Conservation (phyloP, 139 green algal genomes). For the Penium margaritaceum region DNA sequence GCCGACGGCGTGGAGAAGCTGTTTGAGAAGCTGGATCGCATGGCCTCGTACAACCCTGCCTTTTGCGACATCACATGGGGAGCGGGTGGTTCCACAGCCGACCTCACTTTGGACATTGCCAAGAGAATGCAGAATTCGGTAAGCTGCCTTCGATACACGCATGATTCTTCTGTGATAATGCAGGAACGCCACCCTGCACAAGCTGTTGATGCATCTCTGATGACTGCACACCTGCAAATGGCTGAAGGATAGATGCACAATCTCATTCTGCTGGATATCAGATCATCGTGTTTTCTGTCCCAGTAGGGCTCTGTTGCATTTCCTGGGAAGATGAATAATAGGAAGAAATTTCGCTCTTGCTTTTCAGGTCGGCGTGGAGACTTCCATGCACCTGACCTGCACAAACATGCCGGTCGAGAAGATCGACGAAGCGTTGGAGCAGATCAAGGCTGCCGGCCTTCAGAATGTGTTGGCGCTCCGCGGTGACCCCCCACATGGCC, state of each 20-base stretch:
- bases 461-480: slow-evolving; percentile 90
- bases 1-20: slow-evolving; percentile 90
- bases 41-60: slow-evolving; percentile 68
- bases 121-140: slow-evolving; percentile 88
- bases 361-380: slow-evolving; percentile 81
- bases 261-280: too few species aligned
- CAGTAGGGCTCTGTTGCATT: too few species aligned
- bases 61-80: slow-evolving; percentile 99
- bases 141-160: too few species aligned
- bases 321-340: too few species aligned
- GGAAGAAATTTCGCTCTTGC: too few species aligned
- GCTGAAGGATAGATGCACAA: too few species aligned
- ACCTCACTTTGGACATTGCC: slow-evolving; percentile 91
- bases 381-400: slow-evolving; percentile 98
- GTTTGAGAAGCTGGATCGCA: slow-evolving; percentile 77
- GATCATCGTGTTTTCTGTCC: too few species aligned
- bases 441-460: slow-evolving; percentile 76
- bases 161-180: too few species aligned
- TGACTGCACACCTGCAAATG: too few species aligned
- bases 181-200: too few species aligned
- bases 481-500: slow-evolving; percentile 85
- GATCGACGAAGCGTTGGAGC: slow-evolving; percentile 70
- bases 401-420: slow-evolving; percentile 93
- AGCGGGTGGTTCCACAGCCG: slow-evolving; percentile 85
- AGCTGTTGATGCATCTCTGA: too few species aligned